Base-by-base conservation (phyloP, 2,329 filamentous ascomycete genomes). In the Curvularia spicifera region DNA sequence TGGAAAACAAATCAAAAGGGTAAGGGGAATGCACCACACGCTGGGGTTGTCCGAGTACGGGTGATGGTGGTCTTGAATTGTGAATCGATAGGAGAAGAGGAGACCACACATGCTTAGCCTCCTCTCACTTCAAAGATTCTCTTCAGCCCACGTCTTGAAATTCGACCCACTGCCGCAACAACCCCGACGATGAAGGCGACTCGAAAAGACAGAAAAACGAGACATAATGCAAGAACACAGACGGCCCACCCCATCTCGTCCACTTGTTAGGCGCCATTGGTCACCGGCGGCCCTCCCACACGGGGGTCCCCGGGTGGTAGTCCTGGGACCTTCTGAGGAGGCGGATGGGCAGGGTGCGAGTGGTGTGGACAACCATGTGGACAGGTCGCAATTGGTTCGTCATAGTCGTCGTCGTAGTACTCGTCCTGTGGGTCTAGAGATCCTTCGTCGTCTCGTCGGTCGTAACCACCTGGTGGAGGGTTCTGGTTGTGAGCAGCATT, bases 211-310 rank as follows among this genome's bases (percentile, higher is more conserved):
- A 71, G 52, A 47, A 70, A 45, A 55, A 70, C 53, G 66, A 75
- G 39, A 69, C 50, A 73, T 51, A 71, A 71, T 43, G 72, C 72
- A 69, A 72, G 71, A 73, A 77, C 74, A 70, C 71, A 63, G 68
- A 74, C 71, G 71, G 74, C 74, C 73, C 74, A 77, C 73, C 74
- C 74, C 73, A 66, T 74, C 72, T 67, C 70, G 74, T 76, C 71
- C 70, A 60, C 28, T 66, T 71, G 72, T 59, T 75, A 74, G 46
- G 71, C 70, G 56, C 70, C 68, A 65, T 66, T 75, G 15, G 67
- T 57, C n/a, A 67, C 59, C 33, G 63, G 63, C 52, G 60, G 64
- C 39, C 58, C 57, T 37, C 66, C 64, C 46, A 59, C 57, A 28
- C 70, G 69, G 45, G 68, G 60, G 54, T 71, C 70, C 29, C 65